Evolutionary conservation across 2,329 filamentous ascomycete genomes (phyloP).

Genomic region (Aureobasidium leucospermi): DNA sequence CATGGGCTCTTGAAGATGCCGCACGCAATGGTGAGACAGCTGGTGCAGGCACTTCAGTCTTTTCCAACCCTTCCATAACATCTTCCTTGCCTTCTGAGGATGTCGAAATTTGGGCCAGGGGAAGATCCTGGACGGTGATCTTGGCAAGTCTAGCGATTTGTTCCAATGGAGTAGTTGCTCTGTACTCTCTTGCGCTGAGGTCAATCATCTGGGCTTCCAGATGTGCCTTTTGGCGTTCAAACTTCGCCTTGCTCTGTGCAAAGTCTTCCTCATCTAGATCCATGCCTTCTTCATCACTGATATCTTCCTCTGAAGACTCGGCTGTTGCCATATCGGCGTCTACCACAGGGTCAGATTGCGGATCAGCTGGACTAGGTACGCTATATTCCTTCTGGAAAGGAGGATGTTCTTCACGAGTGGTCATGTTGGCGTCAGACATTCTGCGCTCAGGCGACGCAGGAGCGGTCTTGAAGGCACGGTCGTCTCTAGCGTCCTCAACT

Average conservation of each 20-base stretch:
- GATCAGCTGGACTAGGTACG: not conserved
- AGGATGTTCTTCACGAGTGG: not conserved
- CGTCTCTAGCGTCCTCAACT: not conserved
- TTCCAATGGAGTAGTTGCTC: constrained; percentile 37
- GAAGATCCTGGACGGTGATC: constrained; percentile 28
- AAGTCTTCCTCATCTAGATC: constrained; percentile 40
- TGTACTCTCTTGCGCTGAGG: constrained; percentile 33
- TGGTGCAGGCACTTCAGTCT: not conserved
- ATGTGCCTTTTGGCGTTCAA: constrained; percentile 37
- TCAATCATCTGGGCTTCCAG: constrained; percentile 38
- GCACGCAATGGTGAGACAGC: not conserved
- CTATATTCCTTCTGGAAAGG: not conserved
- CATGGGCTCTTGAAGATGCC: not conserved
- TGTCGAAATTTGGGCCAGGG: not conserved
- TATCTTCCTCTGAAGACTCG: not conserved
- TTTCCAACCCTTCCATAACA: not conserved
- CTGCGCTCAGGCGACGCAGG: constrained; percentile 2
- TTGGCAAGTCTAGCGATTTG: constrained; percentile 35
- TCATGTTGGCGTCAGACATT: not conserved
- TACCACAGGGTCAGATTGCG: not conserved
- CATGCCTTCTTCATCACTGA: constrained; percentile 40
- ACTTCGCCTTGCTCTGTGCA: constrained; percentile 39
- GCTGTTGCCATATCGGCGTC: not conserved
- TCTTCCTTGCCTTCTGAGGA: constrained; percentile 12
- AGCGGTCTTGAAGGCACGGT: constrained; percentile 1